Percentiles rank a stretch among this genome's conserved stretches.
Conservation (phyloP, 495 filamentous ascomycete species). For the Aspergillus coremiiformis region DNA sequence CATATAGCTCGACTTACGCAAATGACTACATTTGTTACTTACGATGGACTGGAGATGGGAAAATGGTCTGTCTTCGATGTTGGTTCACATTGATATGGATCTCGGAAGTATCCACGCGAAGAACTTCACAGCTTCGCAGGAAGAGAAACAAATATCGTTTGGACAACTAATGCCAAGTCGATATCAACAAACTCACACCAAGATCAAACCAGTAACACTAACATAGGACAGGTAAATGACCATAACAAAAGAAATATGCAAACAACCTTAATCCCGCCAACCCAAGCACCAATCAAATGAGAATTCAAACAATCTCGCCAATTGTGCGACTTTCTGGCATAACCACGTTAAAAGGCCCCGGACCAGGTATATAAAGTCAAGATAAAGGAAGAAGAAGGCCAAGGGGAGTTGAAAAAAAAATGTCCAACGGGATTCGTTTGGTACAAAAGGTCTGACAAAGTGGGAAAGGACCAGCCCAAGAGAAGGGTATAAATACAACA, state of each 20-base stretch:
- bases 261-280: slow-evolving; percentile 21
- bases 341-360: slow-evolving; percentile 34
- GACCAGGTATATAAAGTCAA: slow-evolving; percentile 17
- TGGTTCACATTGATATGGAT: slow-evolving; percentile 4
- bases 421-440: slow-evolving; percentile 20
- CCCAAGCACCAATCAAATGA: slow-evolving; percentile 25
- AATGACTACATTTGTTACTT: no score
- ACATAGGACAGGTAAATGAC: slow-evolving; percentile 16
- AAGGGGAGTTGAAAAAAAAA: slow-evolving; percentile 17
- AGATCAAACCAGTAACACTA: slow-evolving; percentile 13
- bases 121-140: slow-evolving; percentile 22
- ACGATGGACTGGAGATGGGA: no score
- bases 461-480: slow-evolving; percentile 24
- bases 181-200: slow-evolving; percentile 8
- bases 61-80: not conserved
- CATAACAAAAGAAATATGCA: slow-evolving; percentile 22
- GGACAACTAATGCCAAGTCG: not conserved
- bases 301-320: slow-evolving; percentile 27
- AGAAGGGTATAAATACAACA: slow-evolving; percentile 34
- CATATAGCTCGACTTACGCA: not conserved
- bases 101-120: slow-evolving; percentile 3
- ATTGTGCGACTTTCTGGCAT: slow-evolving; percentile 36
- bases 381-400: slow-evolving; percentile 15
- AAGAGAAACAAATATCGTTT: not conserved
- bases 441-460: slow-evolving; percentile 33